These are phyloP conservation scores for Paraphoma chrysanthemicola DNA, from an alignment of 2,329 filamentous ascomycete species.

Conservation along the genomic window DNA sequence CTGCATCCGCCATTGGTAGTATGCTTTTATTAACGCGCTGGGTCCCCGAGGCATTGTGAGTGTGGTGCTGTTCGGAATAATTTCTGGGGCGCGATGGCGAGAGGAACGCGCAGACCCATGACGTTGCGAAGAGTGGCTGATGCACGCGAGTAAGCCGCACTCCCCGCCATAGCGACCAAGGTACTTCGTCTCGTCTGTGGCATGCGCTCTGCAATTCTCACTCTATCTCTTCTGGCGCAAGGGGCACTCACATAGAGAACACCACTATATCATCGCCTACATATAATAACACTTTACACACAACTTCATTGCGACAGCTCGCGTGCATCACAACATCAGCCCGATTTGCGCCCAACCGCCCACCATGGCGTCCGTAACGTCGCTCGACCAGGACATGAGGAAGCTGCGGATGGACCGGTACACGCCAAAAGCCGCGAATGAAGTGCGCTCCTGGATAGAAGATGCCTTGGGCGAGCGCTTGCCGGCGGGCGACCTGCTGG, in stretches of 20 bases:
- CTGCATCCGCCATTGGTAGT: conserved; percentile 69
- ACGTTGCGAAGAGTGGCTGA: conserved; percentile 36
- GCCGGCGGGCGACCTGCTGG: conserved; percentile 77
- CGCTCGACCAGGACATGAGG: conserved; percentile 93
- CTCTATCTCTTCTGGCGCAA: neutral
- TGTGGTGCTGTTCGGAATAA: conserved; percentile 11
- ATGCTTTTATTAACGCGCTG: conserved; percentile 53
- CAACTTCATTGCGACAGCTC: neutral
- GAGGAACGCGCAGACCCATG: conserved; percentile 28
- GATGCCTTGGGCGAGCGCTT: conserved; percentile 76
- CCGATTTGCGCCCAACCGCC: conserved; percentile 21
- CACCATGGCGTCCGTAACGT: conserved; percentile 89
- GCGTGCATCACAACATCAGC: conserved; percentile 1
- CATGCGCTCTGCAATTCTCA: conserved; percentile 3
- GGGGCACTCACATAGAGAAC: too few species aligned
- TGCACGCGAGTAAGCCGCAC: conserved; percentile 19
- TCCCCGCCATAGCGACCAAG: conserved; percentile 18
- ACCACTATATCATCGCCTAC: neutral
- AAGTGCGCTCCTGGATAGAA: conserved; percentile 87
- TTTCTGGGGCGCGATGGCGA: conserved; percentile 11
- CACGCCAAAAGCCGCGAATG: conserved; percentile 86
- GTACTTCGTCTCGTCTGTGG: conserved; percentile 5
- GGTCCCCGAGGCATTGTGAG: conserved; percentile 47
- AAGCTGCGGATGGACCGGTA: conserved; percentile 91
- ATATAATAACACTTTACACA: neutral